phyloP scores from a whole-genome alignment of 2,329 filamentous ascomycete species.

The Diaporthe aspalathi region DNA sequence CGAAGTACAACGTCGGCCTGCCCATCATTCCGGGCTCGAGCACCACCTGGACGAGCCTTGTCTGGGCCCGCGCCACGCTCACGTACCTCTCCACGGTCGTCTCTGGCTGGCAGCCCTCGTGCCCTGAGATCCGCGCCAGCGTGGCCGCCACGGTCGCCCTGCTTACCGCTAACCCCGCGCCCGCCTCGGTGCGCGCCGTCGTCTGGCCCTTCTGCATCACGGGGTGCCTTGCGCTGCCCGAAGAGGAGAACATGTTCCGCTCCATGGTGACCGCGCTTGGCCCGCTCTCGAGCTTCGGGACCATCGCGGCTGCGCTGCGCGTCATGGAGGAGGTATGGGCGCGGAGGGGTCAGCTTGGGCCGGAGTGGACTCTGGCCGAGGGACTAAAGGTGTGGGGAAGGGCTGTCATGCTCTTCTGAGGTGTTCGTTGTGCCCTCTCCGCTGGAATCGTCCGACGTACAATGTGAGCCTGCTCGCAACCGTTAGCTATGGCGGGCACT shows the following conservation, averaged over 20 bases:
- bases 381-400: constrained; percentile 54
- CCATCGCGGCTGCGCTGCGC: constrained; percentile 55
- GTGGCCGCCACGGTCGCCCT: constrained; percentile 41
- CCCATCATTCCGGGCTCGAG: constrained; percentile 4
- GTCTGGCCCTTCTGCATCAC: constrained; percentile 53
- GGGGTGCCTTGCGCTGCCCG: constrained; percentile 51
- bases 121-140: constrained; percentile 52
- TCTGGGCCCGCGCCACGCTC: constrained; percentile 62
- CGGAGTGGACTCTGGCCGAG: constrained; percentile 48
- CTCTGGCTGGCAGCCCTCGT: constrained; percentile 62
- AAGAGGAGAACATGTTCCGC: constrained; percentile 57
- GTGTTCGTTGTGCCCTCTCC: not conserved
- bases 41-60: constrained; percentile 35
- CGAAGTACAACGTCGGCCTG: constrained; percentile 5
- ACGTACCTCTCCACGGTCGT: constrained; percentile 62
- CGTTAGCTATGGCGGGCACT: not conserved
- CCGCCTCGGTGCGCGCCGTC: constrained; percentile 46
- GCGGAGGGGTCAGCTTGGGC: constrained; percentile 41
- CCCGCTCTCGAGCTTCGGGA: constrained; percentile 58
- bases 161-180: constrained; percentile 39
- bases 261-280: constrained; percentile 55
- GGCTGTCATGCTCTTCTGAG: constrained; percentile 53
- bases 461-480: not conserved
- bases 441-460: not conserved
- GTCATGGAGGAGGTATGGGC: constrained; percentile 62